Evolutionary conservation across 345 rosid species (phyloP).

Genomic region (Gossypium stocksii): DNA sequence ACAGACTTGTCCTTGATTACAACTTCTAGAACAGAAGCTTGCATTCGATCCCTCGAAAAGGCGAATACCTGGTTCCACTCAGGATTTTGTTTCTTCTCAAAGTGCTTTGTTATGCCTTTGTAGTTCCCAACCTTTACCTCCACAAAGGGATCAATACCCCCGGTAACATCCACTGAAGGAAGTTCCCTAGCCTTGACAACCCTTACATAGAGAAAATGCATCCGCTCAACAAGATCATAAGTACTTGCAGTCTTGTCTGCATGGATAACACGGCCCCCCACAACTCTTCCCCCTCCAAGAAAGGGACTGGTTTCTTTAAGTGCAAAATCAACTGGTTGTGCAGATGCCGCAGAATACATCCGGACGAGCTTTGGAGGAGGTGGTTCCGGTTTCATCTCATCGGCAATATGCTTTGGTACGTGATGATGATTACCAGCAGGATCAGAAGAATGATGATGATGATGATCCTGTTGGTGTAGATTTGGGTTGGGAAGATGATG

Average conservation of each 20-base stretch:
- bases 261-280: slow-evolving; percentile 79
- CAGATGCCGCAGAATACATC: slow-evolving; percentile 55
- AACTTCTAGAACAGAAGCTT: slow-evolving; percentile 83
- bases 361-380: slow-evolving; percentile 71
- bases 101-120: slow-evolving; percentile 86
- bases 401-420: slow-evolving; percentile 49
- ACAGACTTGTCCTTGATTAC: slow-evolving; percentile 83
- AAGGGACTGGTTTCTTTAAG: slow-evolving; percentile 91
- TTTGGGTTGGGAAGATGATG: slow-evolving; percentile 78
- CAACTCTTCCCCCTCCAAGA: slow-evolving; percentile 88
- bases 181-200: slow-evolving; percentile 97
- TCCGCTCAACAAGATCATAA: slow-evolving; percentile 95
- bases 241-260: slow-evolving; percentile 83
- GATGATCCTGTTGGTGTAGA: slow-evolving; percentile 40
- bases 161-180: slow-evolving; percentile 83
- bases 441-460: slow-evolving; percentile 42
- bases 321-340: slow-evolving; percentile 74
- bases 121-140: slow-evolving; percentile 92
- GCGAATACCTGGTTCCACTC: slow-evolving; percentile 99
- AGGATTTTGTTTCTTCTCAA: slow-evolving; percentile 78
- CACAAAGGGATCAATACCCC: slow-evolving; percentile 91
- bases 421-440: slow-evolving; percentile 48
- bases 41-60: slow-evolving; percentile 88
- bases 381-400: slow-evolving; percentile 63
- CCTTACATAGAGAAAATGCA: slow-evolving; percentile 87